Conservation (phyloP, 805 yeast genomes). For the Myxozyma lipomycoides region DNA sequence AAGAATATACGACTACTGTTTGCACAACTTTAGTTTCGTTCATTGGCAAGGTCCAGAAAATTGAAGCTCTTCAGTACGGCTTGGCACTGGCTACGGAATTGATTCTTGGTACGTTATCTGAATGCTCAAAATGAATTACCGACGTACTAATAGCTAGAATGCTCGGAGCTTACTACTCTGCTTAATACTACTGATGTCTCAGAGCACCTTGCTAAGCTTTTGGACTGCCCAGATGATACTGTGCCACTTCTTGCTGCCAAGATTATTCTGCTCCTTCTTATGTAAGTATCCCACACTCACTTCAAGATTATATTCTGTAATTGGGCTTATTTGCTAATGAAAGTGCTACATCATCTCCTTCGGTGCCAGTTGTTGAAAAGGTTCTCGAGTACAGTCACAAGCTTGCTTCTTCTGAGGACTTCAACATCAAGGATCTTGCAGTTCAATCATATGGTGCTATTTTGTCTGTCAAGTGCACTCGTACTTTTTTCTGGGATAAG, state of each 20-base stretch:
- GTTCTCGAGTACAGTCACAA: constrained; percentile 32
- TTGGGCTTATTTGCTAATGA: constrained; percentile 15
- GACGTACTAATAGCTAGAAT: background rate
- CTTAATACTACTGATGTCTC: background rate
- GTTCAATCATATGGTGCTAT: constrained; percentile 64
- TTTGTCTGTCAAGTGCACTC: constrained; percentile 50
- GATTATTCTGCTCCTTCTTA: constrained; percentile 50
- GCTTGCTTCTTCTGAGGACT: constrained; percentile 40
- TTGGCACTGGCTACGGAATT: constrained; percentile 61
- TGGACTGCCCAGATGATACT: constrained; percentile 54
- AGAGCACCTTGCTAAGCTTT: constrained; percentile 38
- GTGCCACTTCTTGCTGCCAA: constrained; percentile 54
- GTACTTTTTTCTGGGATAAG: constrained; percentile 49
- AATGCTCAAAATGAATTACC: no score
- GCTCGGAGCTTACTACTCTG: background rate
- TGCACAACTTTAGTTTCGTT: constrained; percentile 53
- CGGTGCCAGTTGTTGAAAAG: constrained; percentile 42
- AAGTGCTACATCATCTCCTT: constrained; percentile 26
- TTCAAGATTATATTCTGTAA: background rate
- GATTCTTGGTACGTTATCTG: constrained; percentile 27
- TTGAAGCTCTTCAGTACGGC: constrained; percentile 62
- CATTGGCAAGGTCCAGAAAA: constrained; percentile 51
- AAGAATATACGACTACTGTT: constrained; percentile 48
- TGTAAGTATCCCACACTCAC: constrained; percentile 27
- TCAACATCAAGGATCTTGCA: constrained; percentile 56